Evolutionary conservation across 495 filamentous ascomycete genomes (phyloP).

Genomic region (Halenospora varia): DNA sequence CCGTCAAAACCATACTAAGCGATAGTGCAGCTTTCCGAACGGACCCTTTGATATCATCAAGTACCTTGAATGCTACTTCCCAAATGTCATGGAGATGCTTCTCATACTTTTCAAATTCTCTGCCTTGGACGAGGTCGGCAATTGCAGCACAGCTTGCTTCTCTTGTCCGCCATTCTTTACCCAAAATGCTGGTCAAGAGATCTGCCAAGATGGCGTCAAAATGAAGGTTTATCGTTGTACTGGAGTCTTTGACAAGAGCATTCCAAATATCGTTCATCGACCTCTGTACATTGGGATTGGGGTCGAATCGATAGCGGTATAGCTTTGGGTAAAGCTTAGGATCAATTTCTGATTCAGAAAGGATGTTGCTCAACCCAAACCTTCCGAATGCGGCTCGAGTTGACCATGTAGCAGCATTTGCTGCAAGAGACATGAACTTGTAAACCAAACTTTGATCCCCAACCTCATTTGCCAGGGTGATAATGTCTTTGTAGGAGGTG

Average conservation of each 20-base stretch:
- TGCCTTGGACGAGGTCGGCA: conserved; percentile 74
- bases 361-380: conserved; percentile 85
- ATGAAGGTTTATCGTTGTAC: conserved; percentile 63
- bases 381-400: conserved; percentile 91
- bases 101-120: conserved; percentile 72
- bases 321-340: conserved; percentile 93
- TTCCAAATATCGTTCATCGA: conserved; percentile 99
- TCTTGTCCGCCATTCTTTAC: conserved; percentile 87
- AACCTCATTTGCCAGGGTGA: conserved; percentile 87
- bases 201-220: conserved; percentile 86
- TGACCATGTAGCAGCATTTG: conserved; percentile 93
- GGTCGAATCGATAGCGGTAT: conserved; percentile 91
- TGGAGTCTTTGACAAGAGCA: conserved; percentile 80
- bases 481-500: conserved; percentile 93
- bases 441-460: conserved; percentile 94
- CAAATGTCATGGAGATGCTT: conserved; percentile 82
- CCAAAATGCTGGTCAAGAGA: conserved; percentile 77
- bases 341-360: conserved; percentile 84
- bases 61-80: conserved; percentile 71
- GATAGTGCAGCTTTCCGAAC: conserved; percentile 77
- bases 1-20: conserved; percentile 77
- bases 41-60: conserved; percentile 93
- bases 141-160: conserved; percentile 91
- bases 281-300: conserved; percentile 82
- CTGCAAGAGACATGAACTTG: conserved; percentile 93